These are phyloP conservation scores for Didymosphaeria variabile DNA, from an alignment of 2,329 filamentous ascomycete species.

Conservation along the genomic window DNA sequence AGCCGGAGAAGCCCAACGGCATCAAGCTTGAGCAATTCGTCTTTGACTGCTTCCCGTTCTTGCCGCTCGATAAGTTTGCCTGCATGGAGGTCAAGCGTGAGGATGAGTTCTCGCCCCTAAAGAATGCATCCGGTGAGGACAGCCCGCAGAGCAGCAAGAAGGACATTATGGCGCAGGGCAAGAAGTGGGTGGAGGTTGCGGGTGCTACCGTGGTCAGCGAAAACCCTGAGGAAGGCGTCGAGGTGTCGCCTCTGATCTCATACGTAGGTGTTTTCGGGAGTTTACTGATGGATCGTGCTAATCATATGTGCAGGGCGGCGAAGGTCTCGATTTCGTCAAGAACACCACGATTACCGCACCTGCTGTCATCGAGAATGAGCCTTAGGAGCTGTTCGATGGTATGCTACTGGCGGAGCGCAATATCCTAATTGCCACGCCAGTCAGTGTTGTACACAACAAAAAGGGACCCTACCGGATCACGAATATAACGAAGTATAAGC, in stretches of 20 bases:
- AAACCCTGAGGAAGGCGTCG: slow-evolving; percentile 68
- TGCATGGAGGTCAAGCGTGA: slow-evolving; percentile 95
- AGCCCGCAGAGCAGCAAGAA: slow-evolving; percentile 91
- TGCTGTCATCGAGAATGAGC: slow-evolving; percentile 71
- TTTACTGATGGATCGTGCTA: background rate
- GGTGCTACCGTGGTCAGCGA: slow-evolving; percentile 79
- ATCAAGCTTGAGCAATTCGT: slow-evolving; percentile 99
- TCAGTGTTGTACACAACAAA: background rate
- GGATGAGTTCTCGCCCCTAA: slow-evolving; percentile 97
- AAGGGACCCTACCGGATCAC: background rate
- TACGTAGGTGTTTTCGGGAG: slow-evolving; percentile 73
- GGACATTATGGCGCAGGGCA: slow-evolving; percentile 90
- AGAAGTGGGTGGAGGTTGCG: slow-evolving; percentile 82
- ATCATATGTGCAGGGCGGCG: slow-evolving; percentile 60
- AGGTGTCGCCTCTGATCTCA: slow-evolving; percentile 92
- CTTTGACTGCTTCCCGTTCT: slow-evolving; percentile 95
- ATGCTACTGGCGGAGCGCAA: background rate
- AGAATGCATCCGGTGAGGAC: slow-evolving; percentile 87
- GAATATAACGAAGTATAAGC: background rate
- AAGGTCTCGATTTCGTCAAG: slow-evolving; percentile 70
- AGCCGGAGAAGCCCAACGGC: slow-evolving; percentile 94
- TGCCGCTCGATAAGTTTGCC: slow-evolving; percentile 87
- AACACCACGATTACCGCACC: slow-evolving; percentile 69
- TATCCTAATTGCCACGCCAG: background rate
- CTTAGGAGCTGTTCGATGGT: slow-evolving; percentile 35